Percentiles rank a stretch among this genome's conserved stretches.
phyloP scores from a whole-genome alignment of 2,329 filamentous ascomycete species.

The Cladosporium cucumerinum region DNA sequence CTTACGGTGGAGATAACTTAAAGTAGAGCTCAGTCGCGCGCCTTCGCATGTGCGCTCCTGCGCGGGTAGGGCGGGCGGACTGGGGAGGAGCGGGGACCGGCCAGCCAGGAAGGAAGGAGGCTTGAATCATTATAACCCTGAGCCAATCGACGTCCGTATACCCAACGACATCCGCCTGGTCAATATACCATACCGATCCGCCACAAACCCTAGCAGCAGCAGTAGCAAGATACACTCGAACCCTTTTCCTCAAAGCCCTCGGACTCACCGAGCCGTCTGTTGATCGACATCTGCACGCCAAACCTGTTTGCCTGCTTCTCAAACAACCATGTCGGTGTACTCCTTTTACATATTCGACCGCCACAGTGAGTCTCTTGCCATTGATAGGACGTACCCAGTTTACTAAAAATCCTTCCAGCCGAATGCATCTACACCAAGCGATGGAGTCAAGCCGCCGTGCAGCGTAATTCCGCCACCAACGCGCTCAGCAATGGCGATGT shows the following conservation, averaged over 20 bases:
- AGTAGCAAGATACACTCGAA: neutral
- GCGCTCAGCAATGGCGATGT: constrained; percentile 44
- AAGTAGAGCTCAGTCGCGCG: neutral
- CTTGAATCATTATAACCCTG: neutral
- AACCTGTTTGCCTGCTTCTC: neutral
- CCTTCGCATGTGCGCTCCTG: neutral
- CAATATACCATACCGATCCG: neutral
- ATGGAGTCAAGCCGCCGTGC: constrained; percentile 62
- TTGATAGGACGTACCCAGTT: neutral
- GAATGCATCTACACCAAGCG: constrained; percentile 95
- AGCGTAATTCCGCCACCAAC: constrained; percentile 49
- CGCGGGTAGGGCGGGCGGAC: neutral
- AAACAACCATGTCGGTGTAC: constrained; percentile 77
- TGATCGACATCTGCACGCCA: neutral
- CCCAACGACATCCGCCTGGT: neutral
- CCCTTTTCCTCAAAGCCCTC: neutral
- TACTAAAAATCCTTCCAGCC: constrained; percentile 52
- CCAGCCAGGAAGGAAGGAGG: neutral
- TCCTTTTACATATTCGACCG: constrained; percentile 99
- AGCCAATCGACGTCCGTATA: neutral
- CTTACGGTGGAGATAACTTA: neutral
- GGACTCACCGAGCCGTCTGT: neutral
- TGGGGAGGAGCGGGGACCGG: neutral
- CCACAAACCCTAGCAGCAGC: neutral
- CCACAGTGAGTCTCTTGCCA: constrained; percentile 65